These are phyloP conservation scores for Cunninghamia lanceolata DNA, from an alignment of 75 land plant genomes.

Conservation along the genomic window DNA sequence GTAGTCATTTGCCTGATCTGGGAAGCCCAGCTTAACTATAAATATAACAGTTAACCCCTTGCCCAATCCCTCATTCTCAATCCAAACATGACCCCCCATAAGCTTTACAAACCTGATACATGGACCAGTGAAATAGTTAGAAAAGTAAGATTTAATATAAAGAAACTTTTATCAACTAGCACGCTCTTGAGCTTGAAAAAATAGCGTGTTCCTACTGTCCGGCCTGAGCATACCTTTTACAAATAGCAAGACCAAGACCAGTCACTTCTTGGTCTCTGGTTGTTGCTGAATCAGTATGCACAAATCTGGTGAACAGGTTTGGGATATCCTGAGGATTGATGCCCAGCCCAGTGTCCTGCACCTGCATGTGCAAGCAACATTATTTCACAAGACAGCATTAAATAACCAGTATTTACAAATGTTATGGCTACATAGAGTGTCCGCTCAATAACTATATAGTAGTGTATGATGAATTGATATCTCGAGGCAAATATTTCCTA, in stretches of 20 bases:
- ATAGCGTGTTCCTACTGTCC: not conserved
- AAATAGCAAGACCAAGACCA: constrained; percentile 87
- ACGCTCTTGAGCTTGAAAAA: not conserved
- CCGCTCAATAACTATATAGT: not conserved
- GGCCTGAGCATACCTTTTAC: constrained; percentile 52
- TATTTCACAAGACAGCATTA: not conserved
- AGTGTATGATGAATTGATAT: not conserved
- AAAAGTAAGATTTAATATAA: not conserved
- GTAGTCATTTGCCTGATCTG: constrained; percentile 27
- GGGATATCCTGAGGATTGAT: constrained; percentile 71
- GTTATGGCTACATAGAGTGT: too few species aligned
- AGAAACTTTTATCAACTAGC: not conserved
- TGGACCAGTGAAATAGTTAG: not conserved
- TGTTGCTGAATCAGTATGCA: constrained; percentile 40
- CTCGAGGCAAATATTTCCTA: not conserved
- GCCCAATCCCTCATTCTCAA: constrained; percentile 62
- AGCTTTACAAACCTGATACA: constrained; percentile 60
- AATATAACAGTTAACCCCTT: constrained; percentile 60
- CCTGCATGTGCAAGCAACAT: constrained; percentile 37
- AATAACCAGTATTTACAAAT: too few species aligned
- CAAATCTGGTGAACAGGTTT: constrained; percentile 70
- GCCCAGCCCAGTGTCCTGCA: constrained; percentile 80
- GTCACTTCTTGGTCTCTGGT: constrained; percentile 44
- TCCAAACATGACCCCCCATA: constrained; percentile 64
- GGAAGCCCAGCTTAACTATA: constrained; percentile 46